Base-by-base conservation (phyloP, 1,284 basidiomycete species). In the Leccinum fallax region DNA sequence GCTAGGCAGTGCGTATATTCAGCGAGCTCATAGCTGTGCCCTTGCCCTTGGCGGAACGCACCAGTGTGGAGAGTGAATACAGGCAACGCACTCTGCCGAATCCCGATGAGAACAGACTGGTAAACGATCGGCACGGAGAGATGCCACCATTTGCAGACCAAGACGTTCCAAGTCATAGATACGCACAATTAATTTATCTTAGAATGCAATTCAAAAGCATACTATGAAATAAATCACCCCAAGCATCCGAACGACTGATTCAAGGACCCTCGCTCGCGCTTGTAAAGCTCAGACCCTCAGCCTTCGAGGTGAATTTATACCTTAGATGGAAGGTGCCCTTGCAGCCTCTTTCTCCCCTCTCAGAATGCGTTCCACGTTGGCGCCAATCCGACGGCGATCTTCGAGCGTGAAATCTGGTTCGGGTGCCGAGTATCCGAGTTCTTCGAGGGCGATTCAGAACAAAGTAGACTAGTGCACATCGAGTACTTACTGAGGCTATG, bases 401-500 rank as follows among this genome's bases (percentile, higher is more conserved):
- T 85, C 83, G 19, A 83, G 69, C 10, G 80, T 77, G 24, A 80
- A 76, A 11, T 72, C 69, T 0, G 80, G 76, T 4, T 72, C 71
- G 4, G 71, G 73, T 2, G 82, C 80, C 1, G 84, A 85, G 65
- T 85, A 86, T 7, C 85, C 85, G 8, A 85, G 76, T 65, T 81
- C 84, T 86, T 64, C 6, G 30, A 5, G 16, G 32, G 26, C 21
- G 7, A 3, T 24, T 60, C 49, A 19, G 60, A 34, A 19, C 28
- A 46, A 43, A 21, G 19, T 2, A 10, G 16, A 53, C 28, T 26
- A 6, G 38, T 2, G 1, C 0, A 2, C 26, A 2, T n/a, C 2
- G 48, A 54, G 9, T 26, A 16, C 84, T 61, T 69, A 91, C 90
- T 85, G 53, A 92, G 79, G 61, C 82, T 85, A 1, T 84, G 76